These are phyloP conservation scores for Leccinum solheimii DNA, from an alignment of 1,284 basidiomycete genomes.

Conservation along the genomic window DNA sequence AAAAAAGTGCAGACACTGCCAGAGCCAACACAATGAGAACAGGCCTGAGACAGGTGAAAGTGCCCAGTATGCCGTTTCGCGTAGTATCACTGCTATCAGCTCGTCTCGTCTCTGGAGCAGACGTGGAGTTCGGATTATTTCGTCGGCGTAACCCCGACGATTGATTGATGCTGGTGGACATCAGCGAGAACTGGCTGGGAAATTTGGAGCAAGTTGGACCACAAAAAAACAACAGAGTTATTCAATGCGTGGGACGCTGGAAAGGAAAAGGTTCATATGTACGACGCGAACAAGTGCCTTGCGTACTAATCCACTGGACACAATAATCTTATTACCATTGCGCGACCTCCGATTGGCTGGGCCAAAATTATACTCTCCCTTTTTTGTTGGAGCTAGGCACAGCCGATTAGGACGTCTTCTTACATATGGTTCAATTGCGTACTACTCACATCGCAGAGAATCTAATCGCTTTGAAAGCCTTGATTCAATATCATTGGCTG, in stretches of 20 bases:
- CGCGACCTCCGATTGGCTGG: not conserved
- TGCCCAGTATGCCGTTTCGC: not conserved
- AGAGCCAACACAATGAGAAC: conserved; percentile 14
- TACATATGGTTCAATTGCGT: not conserved
- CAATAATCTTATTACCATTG: not conserved
- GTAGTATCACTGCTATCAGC: not conserved
- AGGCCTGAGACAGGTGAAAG: not conserved
- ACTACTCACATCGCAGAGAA: not conserved
- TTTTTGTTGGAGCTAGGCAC: not conserved
- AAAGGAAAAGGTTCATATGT: not conserved
- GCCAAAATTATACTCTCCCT: not conserved
- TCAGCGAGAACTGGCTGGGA: not conserved
- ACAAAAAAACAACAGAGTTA: not conserved
- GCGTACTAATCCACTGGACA: not conserved
- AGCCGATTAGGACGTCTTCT: not conserved
- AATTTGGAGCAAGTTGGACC: not conserved
- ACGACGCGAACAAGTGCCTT: not conserved
- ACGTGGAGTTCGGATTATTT: not conserved
- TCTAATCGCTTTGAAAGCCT: not conserved
- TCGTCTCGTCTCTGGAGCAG: not conserved
- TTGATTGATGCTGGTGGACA: not conserved
- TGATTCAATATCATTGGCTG: not conserved
- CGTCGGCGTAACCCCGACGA: conserved; percentile 22
- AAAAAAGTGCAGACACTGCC: conserved; percentile 15
- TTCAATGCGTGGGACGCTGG: not conserved